phyloP scores from a whole-genome alignment of 768 basidiomycete species.

The Suillus sp. region DNA sequence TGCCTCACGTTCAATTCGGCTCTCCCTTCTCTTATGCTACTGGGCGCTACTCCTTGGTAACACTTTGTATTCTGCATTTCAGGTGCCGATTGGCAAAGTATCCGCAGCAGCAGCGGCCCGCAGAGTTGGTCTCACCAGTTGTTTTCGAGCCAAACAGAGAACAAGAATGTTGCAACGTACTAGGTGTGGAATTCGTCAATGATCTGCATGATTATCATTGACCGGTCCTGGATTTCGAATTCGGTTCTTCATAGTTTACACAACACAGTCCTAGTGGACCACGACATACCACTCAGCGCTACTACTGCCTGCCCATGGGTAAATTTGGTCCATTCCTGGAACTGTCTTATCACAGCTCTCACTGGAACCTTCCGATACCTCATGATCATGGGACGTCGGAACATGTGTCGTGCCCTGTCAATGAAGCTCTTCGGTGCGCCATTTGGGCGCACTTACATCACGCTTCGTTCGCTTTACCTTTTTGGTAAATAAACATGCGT shows the following conservation, averaged over 20 bases:
- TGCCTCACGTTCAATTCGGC: not conserved
- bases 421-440: constrained; percentile 6
- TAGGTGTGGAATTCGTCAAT: not conserved
- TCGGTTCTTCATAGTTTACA: not conserved
- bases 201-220: too few relatives aligned
- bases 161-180: not conserved
- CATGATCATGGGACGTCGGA: constrained; percentile 24
- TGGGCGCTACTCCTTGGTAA: constrained; percentile 13
- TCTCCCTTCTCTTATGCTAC: not conserved
- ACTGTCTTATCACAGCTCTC: constrained; percentile 2
- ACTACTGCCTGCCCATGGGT: not conserved
- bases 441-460: constrained; percentile 5
- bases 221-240: not conserved
- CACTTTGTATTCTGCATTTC: constrained; percentile 26
- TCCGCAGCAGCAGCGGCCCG: not conserved
- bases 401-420: constrained; percentile 18
- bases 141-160: constrained; percentile 12
- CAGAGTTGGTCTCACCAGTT: not conserved
- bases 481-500: constrained; percentile 25
- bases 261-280: not conserved
- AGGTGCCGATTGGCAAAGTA: not conserved
- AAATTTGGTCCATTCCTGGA: not conserved
- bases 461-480: constrained; percentile 18
- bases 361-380: constrained; percentile 17
- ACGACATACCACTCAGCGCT: not conserved